Base-by-base conservation (phyloP, 2,329 filamentous ascomycete species). In the Myriangium duriaei region DNA sequence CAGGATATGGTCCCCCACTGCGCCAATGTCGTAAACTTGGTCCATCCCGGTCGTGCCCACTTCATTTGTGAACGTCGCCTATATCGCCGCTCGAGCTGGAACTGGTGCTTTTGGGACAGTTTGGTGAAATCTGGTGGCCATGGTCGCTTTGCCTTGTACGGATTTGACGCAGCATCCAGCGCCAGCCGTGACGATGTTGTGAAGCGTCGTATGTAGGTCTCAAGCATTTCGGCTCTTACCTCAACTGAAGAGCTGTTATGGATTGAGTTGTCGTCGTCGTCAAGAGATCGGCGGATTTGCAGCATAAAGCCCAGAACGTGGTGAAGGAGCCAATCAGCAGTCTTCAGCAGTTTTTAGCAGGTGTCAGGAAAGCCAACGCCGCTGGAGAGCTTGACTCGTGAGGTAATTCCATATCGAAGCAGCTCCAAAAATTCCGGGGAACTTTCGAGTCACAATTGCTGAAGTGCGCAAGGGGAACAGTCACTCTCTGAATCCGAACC, bases 91-190 rank as follows among this genome's bases (percentile, higher is more conserved):
- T 88, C 82, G 49, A 85, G 78, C 30, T 76, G 71, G 54, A 87
- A 80, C 58, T 87, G 78, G 52, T 86, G 75, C 57, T 81, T 80
- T 32, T 68, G 62, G 26, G 74, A 74, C 42, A 88, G 69, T 53
- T 74, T 71, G 45, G 68, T 62, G 58, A 88, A 81, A 58, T 86
- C 76, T 10, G 82, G 82, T 41, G 82, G 82, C 82, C 82, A 88
- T 46, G 74, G 64, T 54, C 79, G 81, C 59, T 81, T 79, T 34
- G 76, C 72, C 51, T 65, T 72, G 61, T 74, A 78, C 4, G 70
- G 70, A 52, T 74, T 76, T 43, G 58, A 67, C 45, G 68, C 63
- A 44, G 67, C 59, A 39, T 62, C 51, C 47, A 59, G 60, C 28
- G 51, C 49, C 32, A 54, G 37, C 34, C 15, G 15, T 10, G 32